Evolutionary conservation across 2,329 filamentous ascomycete species (phyloP).

Genomic region (Trichoderma polysporum): DNA sequence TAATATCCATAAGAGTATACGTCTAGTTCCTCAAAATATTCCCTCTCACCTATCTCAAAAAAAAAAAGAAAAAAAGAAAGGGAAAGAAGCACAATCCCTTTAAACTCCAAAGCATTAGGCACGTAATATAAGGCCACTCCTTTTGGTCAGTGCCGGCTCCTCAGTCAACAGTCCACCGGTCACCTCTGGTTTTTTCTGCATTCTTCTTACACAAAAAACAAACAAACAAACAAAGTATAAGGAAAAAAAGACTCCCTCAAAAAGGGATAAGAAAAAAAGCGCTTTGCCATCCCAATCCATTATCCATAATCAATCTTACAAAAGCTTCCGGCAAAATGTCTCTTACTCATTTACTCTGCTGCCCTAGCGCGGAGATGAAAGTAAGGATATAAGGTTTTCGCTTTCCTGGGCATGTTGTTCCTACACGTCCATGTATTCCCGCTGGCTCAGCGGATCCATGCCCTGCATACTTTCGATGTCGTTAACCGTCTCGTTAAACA

Average conservation of each 20-base stretch:
- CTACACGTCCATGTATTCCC: constrained; percentile 23
- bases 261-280: constrained; percentile 15
- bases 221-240: constrained; percentile 4
- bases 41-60: constrained; percentile 1
- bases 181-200: background rate
- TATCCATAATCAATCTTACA: constrained; percentile 15
- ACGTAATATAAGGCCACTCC: constrained; percentile 1
- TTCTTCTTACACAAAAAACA: constrained; percentile 5
- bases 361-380: background rate
- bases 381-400: background rate
- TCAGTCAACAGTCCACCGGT: constrained; percentile 2
- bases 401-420: constrained; percentile 19
- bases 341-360: background rate
- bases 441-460: constrained; percentile 45
- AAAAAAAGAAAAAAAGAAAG: background rate
- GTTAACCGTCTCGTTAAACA: constrained; percentile 72
- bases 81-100: background rate
- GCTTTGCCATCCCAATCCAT: constrained; percentile 10
- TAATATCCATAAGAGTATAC: constrained; percentile 21
- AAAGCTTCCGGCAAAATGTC: background rate
- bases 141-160: background rate
- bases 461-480: constrained; percentile 63
- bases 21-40: constrained; percentile 15
- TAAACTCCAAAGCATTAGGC: constrained; percentile 19
- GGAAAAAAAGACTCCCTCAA: background rate